Evolutionary conservation across 495 filamentous ascomycete species (phyloP).

Genomic region (Talaromyces borbonicus): DNA sequence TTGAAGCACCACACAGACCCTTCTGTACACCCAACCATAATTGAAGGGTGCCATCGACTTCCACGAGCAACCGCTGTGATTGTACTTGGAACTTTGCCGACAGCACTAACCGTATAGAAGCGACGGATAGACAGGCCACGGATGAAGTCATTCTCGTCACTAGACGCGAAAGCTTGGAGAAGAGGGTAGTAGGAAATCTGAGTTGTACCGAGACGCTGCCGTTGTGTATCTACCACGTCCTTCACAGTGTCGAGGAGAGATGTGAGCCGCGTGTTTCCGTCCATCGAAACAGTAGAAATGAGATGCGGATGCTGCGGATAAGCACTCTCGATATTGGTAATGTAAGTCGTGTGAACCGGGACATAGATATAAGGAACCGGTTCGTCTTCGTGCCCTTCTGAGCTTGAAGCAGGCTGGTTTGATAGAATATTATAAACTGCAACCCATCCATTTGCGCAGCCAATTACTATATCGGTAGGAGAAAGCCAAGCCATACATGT

Average conservation of each 20-base stretch:
- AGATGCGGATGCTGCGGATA: conserved; percentile 52
- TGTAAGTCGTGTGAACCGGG: conserved; percentile 50
- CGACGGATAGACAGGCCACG: conserved; percentile 43
- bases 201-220: conserved; percentile 39
- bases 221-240: conserved; percentile 39
- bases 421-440: conserved; percentile 45
- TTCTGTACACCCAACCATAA: conserved; percentile 46
- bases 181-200: conserved; percentile 47
- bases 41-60: conserved; percentile 41
- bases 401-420: conserved; percentile 9
- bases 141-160: conserved; percentile 49
- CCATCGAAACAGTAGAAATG: conserved; percentile 44
- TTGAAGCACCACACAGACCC: conserved; percentile 47
- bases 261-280: conserved; percentile 49
- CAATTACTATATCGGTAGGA: conserved; percentile 47
- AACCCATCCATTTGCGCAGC: conserved; percentile 52
- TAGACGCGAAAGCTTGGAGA: conserved; percentile 41
- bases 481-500: conserved; percentile 57
- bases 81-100: conserved; percentile 24
- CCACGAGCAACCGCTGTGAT: conserved; percentile 32
- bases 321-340: conserved; percentile 44
- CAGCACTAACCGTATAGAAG: conserved; percentile 42
- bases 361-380: conserved; percentile 44
- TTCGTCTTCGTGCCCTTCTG: neutral
- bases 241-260: conserved; percentile 40